Base-by-base conservation (phyloP, 805 yeast genomes). In the Candida adriatica region DNA sequence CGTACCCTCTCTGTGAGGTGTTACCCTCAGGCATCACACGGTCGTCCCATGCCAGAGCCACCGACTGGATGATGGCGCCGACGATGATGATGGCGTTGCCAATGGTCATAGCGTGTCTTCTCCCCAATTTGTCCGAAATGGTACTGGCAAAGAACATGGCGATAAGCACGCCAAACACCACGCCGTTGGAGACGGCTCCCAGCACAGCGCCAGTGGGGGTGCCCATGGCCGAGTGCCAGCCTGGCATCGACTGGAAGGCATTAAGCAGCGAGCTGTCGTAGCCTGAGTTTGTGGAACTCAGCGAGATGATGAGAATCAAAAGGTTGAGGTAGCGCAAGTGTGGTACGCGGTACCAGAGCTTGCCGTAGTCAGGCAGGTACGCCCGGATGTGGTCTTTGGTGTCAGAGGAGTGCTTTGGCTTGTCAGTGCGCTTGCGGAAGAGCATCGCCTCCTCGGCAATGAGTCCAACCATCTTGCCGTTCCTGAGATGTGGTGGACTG, bases 191-290 rank as follows among this genome's bases (percentile, higher is more conserved):
- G 28, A 65, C 51, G 18, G 65, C 62, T 38, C 72, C 71, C 16
- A 66, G 46, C 14, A 48, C 43, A 20, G 60, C 56, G 42, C 67
- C 66, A 6, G 49, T 35, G 11, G 69, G 70, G 25, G 54, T 35
- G 23, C 61, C 61, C 48, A 70, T 59, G 23, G 55, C 57, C 6
- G 45, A 35, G 34, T 50, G 49, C 72, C 75, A 72, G 18, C 48
- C 46, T 2, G 48, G 38, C 43, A 67, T 57, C 7, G 69, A 52
- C 43, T 71, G 76, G 39, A 71, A 56, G 23, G 73, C 72, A 41
- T 71, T 70, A 44, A 71, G 51, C 60, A 71, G 56, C 11, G 67
- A 61, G 38, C 68, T 69, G 49, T 67, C 73, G 38, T 59, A 68
- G 38, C 73, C 72, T 26, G 58, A 62, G 41, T 66, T 67, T 30